Evolutionary conservation across 305 asterid genomes (phyloP).

Genomic region (Rubia peregrina): DNA sequence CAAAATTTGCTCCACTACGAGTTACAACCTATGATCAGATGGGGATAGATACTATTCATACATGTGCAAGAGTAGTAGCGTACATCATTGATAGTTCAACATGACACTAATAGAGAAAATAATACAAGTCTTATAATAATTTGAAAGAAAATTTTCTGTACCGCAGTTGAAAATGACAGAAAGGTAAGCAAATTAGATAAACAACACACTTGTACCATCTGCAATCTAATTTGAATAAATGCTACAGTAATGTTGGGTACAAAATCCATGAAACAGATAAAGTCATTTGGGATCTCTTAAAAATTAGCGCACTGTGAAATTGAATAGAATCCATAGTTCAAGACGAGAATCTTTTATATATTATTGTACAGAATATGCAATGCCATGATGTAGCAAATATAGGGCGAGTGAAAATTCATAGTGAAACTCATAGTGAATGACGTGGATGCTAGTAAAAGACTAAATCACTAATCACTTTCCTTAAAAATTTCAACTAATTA

Average conservation of each 20-base stretch:
- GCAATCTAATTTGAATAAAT: not conserved
- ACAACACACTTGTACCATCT: not conserved
- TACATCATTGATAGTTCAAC: not conserved
- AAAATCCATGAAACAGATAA: not conserved
- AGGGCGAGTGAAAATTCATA: no score
- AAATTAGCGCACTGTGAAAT: no score
- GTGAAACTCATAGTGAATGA: no score
- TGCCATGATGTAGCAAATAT: not conserved
- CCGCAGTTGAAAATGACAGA: not conserved
- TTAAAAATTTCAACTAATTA: no score
- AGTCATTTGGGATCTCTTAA: not conserved
- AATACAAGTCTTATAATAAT: no score
- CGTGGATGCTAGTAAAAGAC: no score
- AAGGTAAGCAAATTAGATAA: not conserved
- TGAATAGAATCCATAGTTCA: no score
- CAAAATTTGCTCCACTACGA: no score
- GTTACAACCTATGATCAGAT: no score
- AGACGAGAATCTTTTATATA: no score
- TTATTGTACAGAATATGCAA: not conserved
- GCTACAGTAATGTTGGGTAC: not conserved
- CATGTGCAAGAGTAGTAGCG: no score
- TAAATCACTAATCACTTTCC: no score
- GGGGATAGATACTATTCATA: not conserved
- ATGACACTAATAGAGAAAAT: not conserved
- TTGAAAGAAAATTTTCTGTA: not conserved